Evolutionary conservation across 169 alveolate genomes (phyloP), one percentile per base, ranked within the genome.

Genomic region (Sarcocystis neurona): DNA sequence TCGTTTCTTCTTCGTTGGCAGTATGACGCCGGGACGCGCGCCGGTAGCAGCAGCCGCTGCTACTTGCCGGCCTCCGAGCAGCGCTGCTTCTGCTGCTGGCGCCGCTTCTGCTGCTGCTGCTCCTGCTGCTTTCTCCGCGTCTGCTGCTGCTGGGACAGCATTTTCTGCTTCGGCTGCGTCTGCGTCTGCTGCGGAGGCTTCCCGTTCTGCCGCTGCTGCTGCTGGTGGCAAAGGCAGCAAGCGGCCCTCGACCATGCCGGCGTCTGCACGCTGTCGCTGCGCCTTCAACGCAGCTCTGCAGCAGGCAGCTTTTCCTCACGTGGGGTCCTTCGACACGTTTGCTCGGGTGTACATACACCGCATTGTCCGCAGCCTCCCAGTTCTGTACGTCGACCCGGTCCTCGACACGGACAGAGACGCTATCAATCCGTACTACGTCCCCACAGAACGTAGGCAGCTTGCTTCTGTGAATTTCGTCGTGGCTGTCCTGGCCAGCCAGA

Each of bases 281-380:
- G 84, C 58, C 8, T 88, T 79, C 87, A 84, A 89, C 75, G 90
- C 79, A 37, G 78, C 86, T 15, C 79, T 89, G 78, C 89, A 82
- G 39, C 87, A 89, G 41, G 89, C 90, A 56, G 89, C 60, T 43
- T 85, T 47, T 41, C 89, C 93, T 0, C 93, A 90, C 75, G 84
- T 90, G 39, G 53, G 66, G 41, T 79, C 90, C n/a, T 90, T n/a
- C 80, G 84, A 90, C 82, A 84, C 89, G 6, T 90, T 90, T 74
- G 74, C 79, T 12, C 84, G 85, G 27, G 82, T 72, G 34, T 90
- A 85, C 79, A 46, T 90, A 46, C 66, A 84, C n/a, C 91, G 72
- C 44, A 90, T 90, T 74, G 89, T 85, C 58, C 58, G 85, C 32
- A 89, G 75, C 4, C 78, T 90, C 44, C 89, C 90, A 0, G 56